These are phyloP conservation scores for Aspergillus novoparasiticus DNA, from an alignment of 2,329 filamentous ascomycete genomes.

Conservation along the genomic window DNA sequence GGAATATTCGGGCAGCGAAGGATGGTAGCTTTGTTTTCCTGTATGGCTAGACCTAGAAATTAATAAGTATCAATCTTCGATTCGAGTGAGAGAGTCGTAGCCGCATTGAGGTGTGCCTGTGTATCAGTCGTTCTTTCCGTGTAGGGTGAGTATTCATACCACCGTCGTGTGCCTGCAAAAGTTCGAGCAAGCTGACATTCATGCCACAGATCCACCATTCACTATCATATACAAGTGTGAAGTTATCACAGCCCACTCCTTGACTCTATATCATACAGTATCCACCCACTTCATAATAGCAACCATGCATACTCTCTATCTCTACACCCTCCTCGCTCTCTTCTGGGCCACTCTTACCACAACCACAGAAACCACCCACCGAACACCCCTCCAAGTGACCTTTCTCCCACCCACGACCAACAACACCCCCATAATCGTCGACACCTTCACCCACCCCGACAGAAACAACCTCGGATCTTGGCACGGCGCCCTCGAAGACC, in stretches of 20 bases:
- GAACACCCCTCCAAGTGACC: not conserved
- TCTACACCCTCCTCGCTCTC: not conserved
- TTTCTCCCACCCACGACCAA: not conserved
- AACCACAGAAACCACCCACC: not conserved
- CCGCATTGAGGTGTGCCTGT: too few relatives aligned
- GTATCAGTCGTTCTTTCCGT: not conserved
- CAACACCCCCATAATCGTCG: conserved; percentile 51
- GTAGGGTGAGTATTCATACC: not conserved
- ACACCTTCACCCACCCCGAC: conserved; percentile 57
- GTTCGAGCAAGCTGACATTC: not conserved
- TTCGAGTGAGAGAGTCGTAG: not conserved
- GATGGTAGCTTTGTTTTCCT: conserved; percentile 8
- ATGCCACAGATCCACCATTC: not conserved
- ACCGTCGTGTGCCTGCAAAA: not conserved
- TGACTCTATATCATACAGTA: not conserved
- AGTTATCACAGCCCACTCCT: not conserved
- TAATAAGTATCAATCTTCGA: not conserved
- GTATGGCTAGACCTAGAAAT: not conserved
- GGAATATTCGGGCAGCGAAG: conserved; percentile 3
- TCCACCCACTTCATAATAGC: not conserved
- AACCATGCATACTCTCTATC: not conserved
- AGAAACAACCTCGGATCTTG: conserved; percentile 65
- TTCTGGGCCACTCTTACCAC: conserved; percentile 3
- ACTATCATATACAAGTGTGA: not conserved
- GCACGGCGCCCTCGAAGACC: conserved; percentile 66